A percentile compares a stretch with the other conserved stretches of the same genome.
phyloP scores from a whole-genome alignment of 257 asterid genomes.

The Cynanchum wilfordii region DNA sequence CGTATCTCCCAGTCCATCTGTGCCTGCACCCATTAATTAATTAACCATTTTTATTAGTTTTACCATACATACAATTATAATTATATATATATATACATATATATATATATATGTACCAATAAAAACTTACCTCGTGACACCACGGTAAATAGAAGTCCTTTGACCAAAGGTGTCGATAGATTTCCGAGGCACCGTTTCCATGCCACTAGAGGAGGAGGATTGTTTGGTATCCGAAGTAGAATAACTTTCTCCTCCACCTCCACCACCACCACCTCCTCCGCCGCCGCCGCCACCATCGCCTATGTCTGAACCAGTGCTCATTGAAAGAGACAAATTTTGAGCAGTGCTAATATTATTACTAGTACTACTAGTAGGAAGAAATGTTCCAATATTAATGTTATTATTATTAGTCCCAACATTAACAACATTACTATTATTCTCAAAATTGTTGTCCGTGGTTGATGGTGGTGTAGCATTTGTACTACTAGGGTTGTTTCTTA shows the following conservation, averaged over 20 bases:
- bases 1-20: slow-evolving; percentile 91
- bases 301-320: slow-evolving; percentile 49
- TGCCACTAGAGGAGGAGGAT: slow-evolving; percentile 29
- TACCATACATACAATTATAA: neutral
- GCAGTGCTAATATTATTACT: slow-evolving; percentile 7
- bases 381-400: slow-evolving; percentile 8
- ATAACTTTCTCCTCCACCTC: slow-evolving; percentile 13
- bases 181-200: slow-evolving; percentile 57
- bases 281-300: slow-evolving; percentile 11
- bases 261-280: slow-evolving; percentile 13
- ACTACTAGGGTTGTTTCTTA: slow-evolving; percentile 39
- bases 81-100: neutral
- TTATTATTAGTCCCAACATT: neutral
- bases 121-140: slow-evolving; percentile 54
- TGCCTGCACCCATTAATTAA: slow-evolving; percentile 41
- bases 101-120: no score
- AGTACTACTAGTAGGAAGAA: no score
- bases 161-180: slow-evolving; percentile 78
- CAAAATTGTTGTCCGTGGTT: slow-evolving; percentile 16
- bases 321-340: slow-evolving; percentile 59
- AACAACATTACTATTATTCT: neutral
- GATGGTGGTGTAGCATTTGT: slow-evolving; percentile 10
- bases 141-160: slow-evolving; percentile 87
- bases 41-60: neutral
- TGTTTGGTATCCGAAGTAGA: slow-evolving; percentile 31